Percentiles rank a stretch among this genome's conserved stretches.
Conservation (phyloP, 2,329 filamentous ascomycete genomes). For the Penicillium crustosum region DNA sequence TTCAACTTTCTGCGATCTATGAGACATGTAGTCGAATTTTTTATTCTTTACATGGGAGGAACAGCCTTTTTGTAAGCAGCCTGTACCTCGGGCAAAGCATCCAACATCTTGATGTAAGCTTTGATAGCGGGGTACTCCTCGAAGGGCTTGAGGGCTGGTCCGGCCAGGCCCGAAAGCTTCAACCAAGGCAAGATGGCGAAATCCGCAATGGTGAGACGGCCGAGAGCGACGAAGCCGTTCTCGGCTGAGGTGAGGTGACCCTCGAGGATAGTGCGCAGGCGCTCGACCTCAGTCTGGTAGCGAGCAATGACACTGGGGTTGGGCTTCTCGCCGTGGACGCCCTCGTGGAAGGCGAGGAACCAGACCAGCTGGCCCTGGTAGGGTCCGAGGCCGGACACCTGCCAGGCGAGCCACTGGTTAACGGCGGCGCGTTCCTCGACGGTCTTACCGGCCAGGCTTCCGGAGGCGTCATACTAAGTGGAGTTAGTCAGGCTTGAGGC, state of each 20-base stretch:
- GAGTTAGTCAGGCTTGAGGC: neutral
- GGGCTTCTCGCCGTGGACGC: slow-evolving; percentile 11
- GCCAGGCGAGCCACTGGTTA: slow-evolving; percentile 14
- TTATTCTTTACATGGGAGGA: neutral
- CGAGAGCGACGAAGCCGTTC: slow-evolving; percentile 7
- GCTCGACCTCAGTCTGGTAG: slow-evolving; percentile 11
- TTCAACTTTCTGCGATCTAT: neutral
- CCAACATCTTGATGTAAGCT: neutral
- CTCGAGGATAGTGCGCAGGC: slow-evolving; percentile 8
- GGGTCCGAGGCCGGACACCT: slow-evolving; percentile 11
- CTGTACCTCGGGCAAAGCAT: slow-evolving; percentile 2
- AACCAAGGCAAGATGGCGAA: slow-evolving; percentile 12
- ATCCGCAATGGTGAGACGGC: slow-evolving; percentile 11
- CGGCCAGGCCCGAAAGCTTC: slow-evolving; percentile 5
- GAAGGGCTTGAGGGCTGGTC: slow-evolving; percentile 1
- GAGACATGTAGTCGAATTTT: neutral
- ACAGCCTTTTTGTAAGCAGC: slow-evolving; percentile 4
- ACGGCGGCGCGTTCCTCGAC: slow-evolving; percentile 5
- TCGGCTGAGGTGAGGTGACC: slow-evolving; percentile 6
- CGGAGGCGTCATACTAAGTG: slow-evolving; percentile 7
- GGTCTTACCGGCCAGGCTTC: slow-evolving; percentile 6
- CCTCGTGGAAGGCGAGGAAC: slow-evolving; percentile 11
- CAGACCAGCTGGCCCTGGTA: slow-evolving; percentile 11
- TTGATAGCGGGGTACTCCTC: slow-evolving; percentile 4
- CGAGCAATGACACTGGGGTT: slow-evolving; percentile 3